phyloP scores from a whole-genome alignment of 257 asterid species.

The Fraxinus excelsior region DNA sequence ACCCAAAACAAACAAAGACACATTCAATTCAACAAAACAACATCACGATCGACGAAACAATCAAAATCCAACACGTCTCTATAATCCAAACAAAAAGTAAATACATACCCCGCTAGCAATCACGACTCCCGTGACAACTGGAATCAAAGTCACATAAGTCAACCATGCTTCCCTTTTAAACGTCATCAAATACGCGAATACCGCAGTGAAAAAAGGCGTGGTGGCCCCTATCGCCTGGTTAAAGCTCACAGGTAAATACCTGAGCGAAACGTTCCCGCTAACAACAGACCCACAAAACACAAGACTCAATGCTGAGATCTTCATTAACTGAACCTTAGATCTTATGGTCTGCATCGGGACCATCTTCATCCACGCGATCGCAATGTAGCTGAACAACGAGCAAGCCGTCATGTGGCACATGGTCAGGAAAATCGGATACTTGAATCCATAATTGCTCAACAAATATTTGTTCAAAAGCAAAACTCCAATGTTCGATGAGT shows the following conservation, averaged over 20 bases:
- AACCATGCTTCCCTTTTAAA: constrained; percentile 77
- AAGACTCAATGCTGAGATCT: constrained; percentile 79
- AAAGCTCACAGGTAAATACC: constrained; percentile 84
- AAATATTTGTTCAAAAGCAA: constrained; percentile 74
- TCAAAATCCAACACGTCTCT: neutral
- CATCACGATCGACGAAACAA: constrained; percentile 2
- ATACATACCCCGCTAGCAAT: constrained; percentile 80
- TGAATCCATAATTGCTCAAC: constrained; percentile 88
- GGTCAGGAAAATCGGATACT: constrained; percentile 82
- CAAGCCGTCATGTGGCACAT: constrained; percentile 95
- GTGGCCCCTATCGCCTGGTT: constrained; percentile 93
- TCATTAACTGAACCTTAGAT: constrained; percentile 83
- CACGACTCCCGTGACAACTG: constrained; percentile 77
- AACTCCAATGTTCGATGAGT: constrained; percentile 86
- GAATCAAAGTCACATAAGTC: constrained; percentile 69
- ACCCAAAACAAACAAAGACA: neutral
- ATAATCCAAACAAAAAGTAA: neutral
- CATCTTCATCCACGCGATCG: constrained; percentile 86
- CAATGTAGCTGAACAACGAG: constrained; percentile 81
- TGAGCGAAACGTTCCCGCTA: constrained; percentile 77
- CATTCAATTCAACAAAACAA: constrained; percentile 4
- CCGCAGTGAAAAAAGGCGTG: constrained; percentile 85
- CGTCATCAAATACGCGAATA: constrained; percentile 75
- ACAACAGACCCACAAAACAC: constrained; percentile 84
- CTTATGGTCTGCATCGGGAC: constrained; percentile 89